phyloP scores from a whole-genome alignment of 148 eudicot genomes.

The Silene uniflora region DNA sequence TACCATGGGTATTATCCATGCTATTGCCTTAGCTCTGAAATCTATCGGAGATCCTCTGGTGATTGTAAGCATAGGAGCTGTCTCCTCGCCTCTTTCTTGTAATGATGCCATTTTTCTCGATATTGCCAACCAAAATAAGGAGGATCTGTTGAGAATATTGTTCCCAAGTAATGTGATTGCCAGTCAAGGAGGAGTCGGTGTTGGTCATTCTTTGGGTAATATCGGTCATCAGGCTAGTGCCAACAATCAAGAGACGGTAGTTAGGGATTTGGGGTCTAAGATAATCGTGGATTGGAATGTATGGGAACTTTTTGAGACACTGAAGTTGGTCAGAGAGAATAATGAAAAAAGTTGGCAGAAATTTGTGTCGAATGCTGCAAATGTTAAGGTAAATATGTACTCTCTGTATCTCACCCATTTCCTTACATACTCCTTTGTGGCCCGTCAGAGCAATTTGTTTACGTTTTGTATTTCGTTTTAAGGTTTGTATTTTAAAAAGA shows the following conservation, averaged over 20 bases:
- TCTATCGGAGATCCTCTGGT: constrained; percentile 32
- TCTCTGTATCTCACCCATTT: background rate
- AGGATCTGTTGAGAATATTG: constrained; percentile 22
- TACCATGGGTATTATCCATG: background rate
- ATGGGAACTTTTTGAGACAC: constrained; percentile 25
- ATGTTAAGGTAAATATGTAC: constrained; percentile 24
- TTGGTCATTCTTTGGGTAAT: too few relatives aligned
- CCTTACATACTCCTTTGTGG: too few relatives aligned
- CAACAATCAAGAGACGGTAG: background rate
- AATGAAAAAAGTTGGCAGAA: constrained; percentile 15
- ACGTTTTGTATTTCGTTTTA: background rate
- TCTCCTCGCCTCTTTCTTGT: background rate
- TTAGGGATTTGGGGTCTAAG: constrained; percentile 4
- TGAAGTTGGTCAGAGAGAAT: constrained; percentile 13
- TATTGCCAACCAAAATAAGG: constrained; percentile 20
- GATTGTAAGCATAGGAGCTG: constrained; percentile 18
- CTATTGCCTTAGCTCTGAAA: constrained; percentile 22
- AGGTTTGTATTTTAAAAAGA: too few relatives aligned
- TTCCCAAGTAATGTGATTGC: constrained; percentile 10
- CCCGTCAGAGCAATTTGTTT: background rate
- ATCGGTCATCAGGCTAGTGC: background rate
- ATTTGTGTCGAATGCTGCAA: constrained; percentile 25
- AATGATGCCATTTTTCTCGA: constrained; percentile 20
- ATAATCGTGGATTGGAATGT: constrained; percentile 9
- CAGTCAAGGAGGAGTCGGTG: constrained; percentile 1